These are phyloP conservation scores for Globisporangium polare DNA, from an alignment of 352 stramenopile genomes.

Conservation along the genomic window DNA sequence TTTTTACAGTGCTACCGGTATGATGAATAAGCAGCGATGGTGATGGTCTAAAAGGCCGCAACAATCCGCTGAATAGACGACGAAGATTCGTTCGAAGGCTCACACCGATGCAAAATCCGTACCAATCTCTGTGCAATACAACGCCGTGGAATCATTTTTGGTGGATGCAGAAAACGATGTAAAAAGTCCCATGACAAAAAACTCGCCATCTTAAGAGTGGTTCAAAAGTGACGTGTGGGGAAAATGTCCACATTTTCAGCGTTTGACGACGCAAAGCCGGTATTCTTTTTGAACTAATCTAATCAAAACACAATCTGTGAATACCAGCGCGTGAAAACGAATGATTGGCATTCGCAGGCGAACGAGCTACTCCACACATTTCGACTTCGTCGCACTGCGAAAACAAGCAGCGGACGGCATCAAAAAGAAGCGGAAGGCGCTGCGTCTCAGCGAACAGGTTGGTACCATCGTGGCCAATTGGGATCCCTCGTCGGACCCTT, in stretches of 20 bases:
- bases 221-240: too few species aligned
- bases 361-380: background rate
- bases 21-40: too few species aligned
- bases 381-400: background rate
- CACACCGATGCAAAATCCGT: too few species aligned
- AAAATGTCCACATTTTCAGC: background rate
- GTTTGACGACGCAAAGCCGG: background rate
- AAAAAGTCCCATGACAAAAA: background rate
- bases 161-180: too few species aligned
- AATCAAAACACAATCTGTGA: background rate
- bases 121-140: too few species aligned
- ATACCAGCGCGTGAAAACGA: background rate
- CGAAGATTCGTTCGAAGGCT: too few species aligned
- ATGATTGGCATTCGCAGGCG: background rate
- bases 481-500: background rate
- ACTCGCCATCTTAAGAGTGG: background rate
- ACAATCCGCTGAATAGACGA: too few species aligned
- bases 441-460: background rate
- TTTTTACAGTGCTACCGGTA: too few species aligned
- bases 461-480: background rate
- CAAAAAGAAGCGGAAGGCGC: background rate
- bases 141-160: too few species aligned
- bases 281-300: background rate
- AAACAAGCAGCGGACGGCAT: background rate
- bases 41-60: too few species aligned